Evolutionary conservation across 1,139 yeast species (phyloP).

Genomic region (Debaryomycetaceae sp.): DNA sequence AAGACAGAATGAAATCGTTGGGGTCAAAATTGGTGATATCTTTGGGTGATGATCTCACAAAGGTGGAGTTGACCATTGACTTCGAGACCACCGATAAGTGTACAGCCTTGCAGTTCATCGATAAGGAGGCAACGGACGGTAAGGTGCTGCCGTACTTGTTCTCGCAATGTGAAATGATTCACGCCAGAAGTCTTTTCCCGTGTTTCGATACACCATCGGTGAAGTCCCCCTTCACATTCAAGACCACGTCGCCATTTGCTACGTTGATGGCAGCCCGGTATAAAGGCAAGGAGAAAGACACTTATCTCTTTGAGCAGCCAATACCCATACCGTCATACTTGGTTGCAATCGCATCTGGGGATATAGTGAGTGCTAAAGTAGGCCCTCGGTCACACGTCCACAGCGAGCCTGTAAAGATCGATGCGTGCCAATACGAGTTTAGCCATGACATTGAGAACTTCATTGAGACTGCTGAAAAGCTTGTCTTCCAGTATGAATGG

Average conservation of each 20-base stretch:
- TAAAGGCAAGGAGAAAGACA: constrained; percentile 15
- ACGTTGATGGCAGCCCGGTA: constrained; percentile 70
- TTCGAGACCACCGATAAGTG: constrained; percentile 71
- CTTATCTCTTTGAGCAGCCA: constrained; percentile 58
- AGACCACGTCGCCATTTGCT: constrained; percentile 61
- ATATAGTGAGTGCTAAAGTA: constrained; percentile 60
- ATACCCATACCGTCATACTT: constrained; percentile 86
- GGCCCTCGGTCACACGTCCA: constrained; percentile 88
- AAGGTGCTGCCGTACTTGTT: constrained; percentile 70
- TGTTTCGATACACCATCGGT: constrained; percentile 89
- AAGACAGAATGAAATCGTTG: constrained; percentile 54
- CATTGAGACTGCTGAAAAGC: constrained; percentile 72
- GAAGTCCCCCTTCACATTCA: constrained; percentile 61
- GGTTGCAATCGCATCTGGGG: constrained; percentile 85
- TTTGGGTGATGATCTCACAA: constrained; percentile 10
- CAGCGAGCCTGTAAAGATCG: constrained; percentile 69
- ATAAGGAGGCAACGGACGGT: constrained; percentile 76
- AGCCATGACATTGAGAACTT: constrained; percentile 77
- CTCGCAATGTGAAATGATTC: constrained; percentile 90
- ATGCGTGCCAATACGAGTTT: constrained; percentile 75
- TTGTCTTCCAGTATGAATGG: constrained; percentile 88
- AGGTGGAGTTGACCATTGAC: constrained; percentile 36
- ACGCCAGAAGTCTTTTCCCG: constrained; percentile 84
- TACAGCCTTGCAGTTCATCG: constrained; percentile 85
- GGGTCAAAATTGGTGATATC: constrained; percentile 60